Base-by-base conservation (phyloP, 1,284 basidiomycete genomes). In the Sphaerobolus stellatus region DNA sequence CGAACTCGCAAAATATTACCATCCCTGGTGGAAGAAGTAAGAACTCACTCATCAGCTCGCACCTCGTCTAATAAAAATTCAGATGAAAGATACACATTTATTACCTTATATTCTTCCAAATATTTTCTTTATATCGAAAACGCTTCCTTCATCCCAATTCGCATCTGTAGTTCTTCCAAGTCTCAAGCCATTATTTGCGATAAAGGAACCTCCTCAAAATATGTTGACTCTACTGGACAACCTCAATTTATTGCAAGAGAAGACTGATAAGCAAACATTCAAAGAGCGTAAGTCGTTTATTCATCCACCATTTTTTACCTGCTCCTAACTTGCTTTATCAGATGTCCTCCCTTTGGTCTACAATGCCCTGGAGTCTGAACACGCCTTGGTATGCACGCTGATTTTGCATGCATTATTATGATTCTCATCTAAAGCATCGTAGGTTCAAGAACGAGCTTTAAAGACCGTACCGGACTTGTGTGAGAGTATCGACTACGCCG, bases 81-180 rank as follows among this genome's bases (percentile, higher is more conserved):
- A 93, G 89, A 95, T 96, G 92, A 97, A 94, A 80, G 93, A 97
- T 66, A 83, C 81, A 3, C 84, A 92, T 62, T 79, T 98, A 2
- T 73, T 99, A 48, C 96, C 97, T 1, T 97, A 97, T 69, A 91
- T 99, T 58, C 76, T 99, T n/a, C 96, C 96, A 1, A 98, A 98
- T 69, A 90, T 98, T n/a, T 97, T 98, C 66, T 81, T 83, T 54
- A 99, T 99, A 58, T 85, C 92, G 9, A 84, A 82, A 59, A 80
- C 85, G 27, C 76, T 98, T 43, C 83, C 86, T 18, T 80, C 92
- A 31, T 69, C 80, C 14, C 93, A 96, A 65, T 99, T 99, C 65
- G 86, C 88, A 0, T 76, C 75, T 1, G 80, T 85, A 48, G 91
- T 95, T 5, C 75, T 99, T 9, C 93, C 93, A 1, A 91, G 88